Evolutionary conservation across 257 asterid species (phyloP).

Genomic region (Solanum virginianum): DNA sequence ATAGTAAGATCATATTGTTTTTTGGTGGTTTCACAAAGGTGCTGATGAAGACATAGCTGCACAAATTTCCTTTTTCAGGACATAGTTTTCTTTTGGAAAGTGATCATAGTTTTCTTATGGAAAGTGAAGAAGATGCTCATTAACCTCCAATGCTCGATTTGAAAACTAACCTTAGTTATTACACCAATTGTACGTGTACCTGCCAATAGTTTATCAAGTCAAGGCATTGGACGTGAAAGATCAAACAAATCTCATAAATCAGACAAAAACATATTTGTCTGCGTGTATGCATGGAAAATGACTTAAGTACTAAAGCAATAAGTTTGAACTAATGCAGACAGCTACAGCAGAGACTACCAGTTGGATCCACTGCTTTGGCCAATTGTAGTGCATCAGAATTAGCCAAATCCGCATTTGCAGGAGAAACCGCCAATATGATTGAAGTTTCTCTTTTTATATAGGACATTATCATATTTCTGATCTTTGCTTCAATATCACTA

Average conservation of each 20-base stretch:
- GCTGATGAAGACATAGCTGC: not conserved
- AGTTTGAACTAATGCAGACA: not conserved
- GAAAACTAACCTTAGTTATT: conserved; percentile 61
- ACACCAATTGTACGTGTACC: conserved; percentile 94
- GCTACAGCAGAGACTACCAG: conserved; percentile 28
- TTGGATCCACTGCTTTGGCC: conserved; percentile 93
- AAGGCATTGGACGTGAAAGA: not conserved
- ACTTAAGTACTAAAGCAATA: not conserved
- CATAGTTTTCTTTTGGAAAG: not conserved
- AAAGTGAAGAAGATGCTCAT: not conserved
- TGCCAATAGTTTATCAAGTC: conserved; percentile 19
- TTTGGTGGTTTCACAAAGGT: not conserved
- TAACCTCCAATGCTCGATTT: not conserved
- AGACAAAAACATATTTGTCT: not conserved
- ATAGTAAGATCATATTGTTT: not conserved
- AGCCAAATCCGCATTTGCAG: conserved; percentile 91
- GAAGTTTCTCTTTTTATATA: conserved; percentile 57
- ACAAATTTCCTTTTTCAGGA: not conserved
- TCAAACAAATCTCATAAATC: not conserved
- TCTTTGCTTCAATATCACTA: conserved; percentile 83
- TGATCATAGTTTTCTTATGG: not conserved
- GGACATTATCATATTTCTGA: conserved; percentile 89
- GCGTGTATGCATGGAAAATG: not conserved
- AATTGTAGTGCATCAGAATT: conserved; percentile 98
- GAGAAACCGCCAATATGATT: conserved; percentile 85